Evolutionary conservation across 768 basidiomycete species (phyloP).

Genomic region (Trametes cubensis): DNA sequence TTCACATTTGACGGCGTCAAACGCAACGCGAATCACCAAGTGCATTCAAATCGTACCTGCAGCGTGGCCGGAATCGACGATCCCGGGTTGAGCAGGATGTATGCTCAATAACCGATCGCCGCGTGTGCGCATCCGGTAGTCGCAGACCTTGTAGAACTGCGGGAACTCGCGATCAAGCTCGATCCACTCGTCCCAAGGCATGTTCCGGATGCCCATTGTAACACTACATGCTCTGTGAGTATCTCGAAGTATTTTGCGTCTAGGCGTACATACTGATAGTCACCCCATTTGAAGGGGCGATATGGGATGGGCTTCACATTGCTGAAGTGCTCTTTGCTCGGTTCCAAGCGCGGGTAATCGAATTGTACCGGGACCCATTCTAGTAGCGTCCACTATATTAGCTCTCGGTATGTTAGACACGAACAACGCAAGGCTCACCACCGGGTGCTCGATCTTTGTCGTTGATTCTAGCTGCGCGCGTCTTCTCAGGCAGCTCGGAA

Average conservation of each 20-base stretch:
- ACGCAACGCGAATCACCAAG: neutral
- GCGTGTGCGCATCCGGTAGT: conserved; percentile 55
- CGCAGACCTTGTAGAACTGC: conserved; percentile 58
- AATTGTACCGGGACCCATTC: conserved; percentile 59
- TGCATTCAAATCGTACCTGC: conserved; percentile 17
- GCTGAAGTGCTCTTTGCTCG: conserved; percentile 42
- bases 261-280: conserved; percentile 53
- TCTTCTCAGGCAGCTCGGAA: neutral
- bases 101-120: conserved; percentile 52
- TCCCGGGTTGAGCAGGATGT: conserved; percentile 48
- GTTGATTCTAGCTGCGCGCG: neutral
- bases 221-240: conserved; percentile 42
- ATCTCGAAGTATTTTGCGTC: neutral
- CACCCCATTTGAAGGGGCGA: conserved; percentile 63
- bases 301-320: conserved; percentile 63
- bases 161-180: conserved; percentile 67
- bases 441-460: conserved; percentile 13
- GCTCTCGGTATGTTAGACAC: neutral
- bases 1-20: neutral
- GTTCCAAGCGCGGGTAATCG: conserved; percentile 51
- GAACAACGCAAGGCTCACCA: neutral
- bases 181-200: conserved; percentile 76
- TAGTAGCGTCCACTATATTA: conserved; percentile 27
- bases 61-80: conserved; percentile 25
- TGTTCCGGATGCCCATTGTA: conserved; percentile 68